Evolutionary conservation across 2,329 filamentous ascomycete genomes (phyloP), one percentile per base, ranked within the genome.

Genomic region (Aureobasidium pullulans): DNA sequence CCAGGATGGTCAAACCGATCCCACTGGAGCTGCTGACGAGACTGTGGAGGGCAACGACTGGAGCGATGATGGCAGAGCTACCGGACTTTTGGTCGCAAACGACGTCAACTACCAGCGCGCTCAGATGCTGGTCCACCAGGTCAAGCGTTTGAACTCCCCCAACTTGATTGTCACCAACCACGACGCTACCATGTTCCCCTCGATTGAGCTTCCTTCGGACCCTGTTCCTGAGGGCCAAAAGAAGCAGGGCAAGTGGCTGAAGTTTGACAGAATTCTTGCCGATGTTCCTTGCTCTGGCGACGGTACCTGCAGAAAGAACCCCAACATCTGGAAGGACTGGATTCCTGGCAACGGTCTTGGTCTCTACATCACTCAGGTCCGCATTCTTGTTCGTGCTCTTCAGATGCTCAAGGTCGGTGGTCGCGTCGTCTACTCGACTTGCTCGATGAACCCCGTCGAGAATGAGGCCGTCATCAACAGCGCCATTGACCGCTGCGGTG

Each of bases 111-210:
- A 96, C 79, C 95, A 93, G 79, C 88, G 94, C 64, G 90, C 90
- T 59, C 94, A 97, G 75, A 94, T 99, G 89, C 77, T 99, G 71
- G 90, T 96, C 49, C 94, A 99, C 73, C 94, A 99, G 75, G 88
- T 97, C 68, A 99, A 99, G 81, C 88, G 94, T 62, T 81, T 99
- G 53, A 96, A 93, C 63, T 97, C 94, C 4, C 93, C 94, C 2
- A 99, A 99, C 72, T 79, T 99, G 66, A 88, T 99, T 63, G 93
- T 99, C 63, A 97, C 91, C 43, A 97, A 99, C 73, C 93, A 99
- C 76, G 94, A 99, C 73, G 94, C 94, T 43, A 96, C 92, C 4
- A 85, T 96, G 73, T 99, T 92, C 74, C 94, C 94, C 2, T 91
- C 92, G 0, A 90, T 99, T 69, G 90, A 88, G 70, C 82, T 97